These are phyloP conservation scores for Agastache rugosa DNA, from an alignment of 257 asterid genomes.

Conservation along the genomic window DNA sequence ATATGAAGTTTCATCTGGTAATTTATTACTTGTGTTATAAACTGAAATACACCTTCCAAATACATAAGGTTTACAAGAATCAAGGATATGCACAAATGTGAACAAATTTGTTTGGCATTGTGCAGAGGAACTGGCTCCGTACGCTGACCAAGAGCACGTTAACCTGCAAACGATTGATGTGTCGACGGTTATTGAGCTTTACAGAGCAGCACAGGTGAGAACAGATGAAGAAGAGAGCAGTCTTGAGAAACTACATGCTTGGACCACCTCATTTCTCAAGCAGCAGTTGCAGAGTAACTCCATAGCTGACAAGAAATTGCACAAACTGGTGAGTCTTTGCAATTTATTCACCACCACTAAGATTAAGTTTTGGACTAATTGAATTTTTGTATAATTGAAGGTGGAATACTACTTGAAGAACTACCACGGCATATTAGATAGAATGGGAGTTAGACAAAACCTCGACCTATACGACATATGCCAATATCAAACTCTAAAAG, in stretches of 20 bases:
- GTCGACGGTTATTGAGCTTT: conserved; percentile 45
- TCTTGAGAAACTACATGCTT: conserved; percentile 42
- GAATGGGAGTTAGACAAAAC: conserved; percentile 33
- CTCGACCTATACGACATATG: conserved; percentile 39
- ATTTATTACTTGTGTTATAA: not conserved
- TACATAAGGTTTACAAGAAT: not conserved
- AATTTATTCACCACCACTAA: not conserved
- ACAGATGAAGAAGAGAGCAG: conserved; percentile 38
- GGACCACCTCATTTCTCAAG: conserved; percentile 49
- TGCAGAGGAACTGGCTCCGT: conserved; percentile 48
- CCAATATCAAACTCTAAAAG: not conserved
- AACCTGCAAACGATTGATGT: conserved; percentile 17
- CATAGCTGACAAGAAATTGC: conserved; percentile 37
- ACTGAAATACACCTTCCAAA: not conserved
- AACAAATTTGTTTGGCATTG: not conserved
- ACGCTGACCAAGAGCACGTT: conserved; percentile 32
- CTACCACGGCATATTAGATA: conserved; percentile 39
- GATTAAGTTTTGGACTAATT: not conserved
- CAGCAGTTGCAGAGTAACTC: conserved; percentile 35
- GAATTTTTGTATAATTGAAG: conserved; percentile 2
- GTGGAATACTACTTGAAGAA: conserved; percentile 45
- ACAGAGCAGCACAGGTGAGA: conserved; percentile 54
- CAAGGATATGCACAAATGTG: not conserved
- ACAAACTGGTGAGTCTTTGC: conserved; percentile 39
- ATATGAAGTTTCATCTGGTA: conserved; percentile 45